A percentile compares a stretch with the other conserved stretches of the same genome.
These are phyloP conservation scores for Vaucheria bursata DNA, from an alignment of 352 stramenopile species.

Conservation along the genomic window DNA sequence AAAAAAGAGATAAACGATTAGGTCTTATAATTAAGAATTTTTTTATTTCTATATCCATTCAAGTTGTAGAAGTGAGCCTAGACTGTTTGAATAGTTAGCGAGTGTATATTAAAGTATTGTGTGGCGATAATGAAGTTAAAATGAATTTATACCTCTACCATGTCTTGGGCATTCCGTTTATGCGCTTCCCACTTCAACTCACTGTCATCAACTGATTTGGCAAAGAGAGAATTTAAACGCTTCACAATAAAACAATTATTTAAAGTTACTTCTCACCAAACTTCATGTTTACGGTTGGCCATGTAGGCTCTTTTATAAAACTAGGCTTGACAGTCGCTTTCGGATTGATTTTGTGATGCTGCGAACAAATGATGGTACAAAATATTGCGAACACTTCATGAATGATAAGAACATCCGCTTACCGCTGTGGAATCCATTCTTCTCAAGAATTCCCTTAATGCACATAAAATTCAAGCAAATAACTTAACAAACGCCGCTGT, in stretches of 20 bases:
- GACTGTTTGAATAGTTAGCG: too few relatives aligned
- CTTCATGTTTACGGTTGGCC: neutral
- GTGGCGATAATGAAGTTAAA: too few relatives aligned
- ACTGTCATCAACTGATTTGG: neutral
- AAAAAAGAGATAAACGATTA: too few relatives aligned
- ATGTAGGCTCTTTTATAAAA: neutral
- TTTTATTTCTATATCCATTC: too few relatives aligned
- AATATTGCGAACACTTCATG: neutral
- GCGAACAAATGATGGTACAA: neutral
- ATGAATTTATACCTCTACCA: slow-evolving; percentile 5
- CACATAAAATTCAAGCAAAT: too few relatives aligned
- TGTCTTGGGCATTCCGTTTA: neutral
- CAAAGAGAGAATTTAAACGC: too few relatives aligned
- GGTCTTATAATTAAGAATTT: too few relatives aligned
- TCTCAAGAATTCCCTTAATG: neutral
- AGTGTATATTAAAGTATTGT: too few relatives aligned
- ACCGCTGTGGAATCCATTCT: neutral
- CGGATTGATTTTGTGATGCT: neutral
- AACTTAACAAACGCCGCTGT: too few relatives aligned
- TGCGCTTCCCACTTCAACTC: neutral
- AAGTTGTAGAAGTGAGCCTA: too few relatives aligned
- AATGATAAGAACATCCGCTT: neutral
- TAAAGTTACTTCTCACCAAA: too few relatives aligned
- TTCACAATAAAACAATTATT: too few relatives aligned
- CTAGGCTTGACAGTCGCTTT: neutral